A percentile compares a stretch with the other conserved stretches of the same genome.
phyloP scores from a whole-genome alignment of 2,329 filamentous ascomycete species.

The Chalaropsis ovoidea region DNA sequence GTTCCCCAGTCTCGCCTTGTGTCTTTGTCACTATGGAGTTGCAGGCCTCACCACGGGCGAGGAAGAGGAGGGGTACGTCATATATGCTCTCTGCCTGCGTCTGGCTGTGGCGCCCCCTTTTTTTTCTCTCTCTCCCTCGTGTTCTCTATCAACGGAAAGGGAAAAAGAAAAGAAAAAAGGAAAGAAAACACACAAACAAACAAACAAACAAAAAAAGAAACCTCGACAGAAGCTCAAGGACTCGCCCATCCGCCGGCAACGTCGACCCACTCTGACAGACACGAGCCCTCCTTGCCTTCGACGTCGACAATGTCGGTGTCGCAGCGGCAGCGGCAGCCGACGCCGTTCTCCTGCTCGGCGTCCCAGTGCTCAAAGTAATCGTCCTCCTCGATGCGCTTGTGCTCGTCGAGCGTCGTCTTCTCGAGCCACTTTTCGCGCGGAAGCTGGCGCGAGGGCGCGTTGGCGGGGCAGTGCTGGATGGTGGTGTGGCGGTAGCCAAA shows the following conservation, averaged over 20 bases:
- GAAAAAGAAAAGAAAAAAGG: constrained; percentile 7
- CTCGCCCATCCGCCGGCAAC: constrained; percentile 86
- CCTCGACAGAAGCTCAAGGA: constrained; percentile 17
- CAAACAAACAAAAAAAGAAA: constrained; percentile 7
- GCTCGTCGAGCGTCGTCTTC: constrained; percentile 67
- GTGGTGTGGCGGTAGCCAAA: constrained; percentile 97
- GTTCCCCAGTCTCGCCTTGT: neutral
- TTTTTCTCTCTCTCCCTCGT: constrained; percentile 18
- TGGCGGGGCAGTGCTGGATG: constrained; percentile 95
- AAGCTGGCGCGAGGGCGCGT: constrained; percentile 80
- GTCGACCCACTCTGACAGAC: constrained; percentile 91
- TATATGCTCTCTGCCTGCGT: neutral
- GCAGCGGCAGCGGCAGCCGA: constrained; percentile 91
- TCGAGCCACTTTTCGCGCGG: constrained; percentile 72
- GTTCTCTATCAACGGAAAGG: constrained; percentile 7
- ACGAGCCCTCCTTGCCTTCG: constrained; percentile 93
- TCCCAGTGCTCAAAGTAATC: constrained; percentile 92
- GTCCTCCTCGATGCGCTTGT: constrained; percentile 80
- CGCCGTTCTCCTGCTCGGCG: constrained; percentile 82
- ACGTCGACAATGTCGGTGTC: constrained; percentile 97
- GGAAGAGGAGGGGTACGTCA: neutral
- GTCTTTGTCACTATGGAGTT: neutral
- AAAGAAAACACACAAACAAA: constrained; percentile 18
- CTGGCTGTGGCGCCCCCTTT: neutral
- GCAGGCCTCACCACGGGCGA: neutral